These are phyloP conservation scores for Tolypocladium tundrense DNA, from an alignment of 2,329 filamentous ascomycete genomes.

Conservation along the genomic window DNA sequence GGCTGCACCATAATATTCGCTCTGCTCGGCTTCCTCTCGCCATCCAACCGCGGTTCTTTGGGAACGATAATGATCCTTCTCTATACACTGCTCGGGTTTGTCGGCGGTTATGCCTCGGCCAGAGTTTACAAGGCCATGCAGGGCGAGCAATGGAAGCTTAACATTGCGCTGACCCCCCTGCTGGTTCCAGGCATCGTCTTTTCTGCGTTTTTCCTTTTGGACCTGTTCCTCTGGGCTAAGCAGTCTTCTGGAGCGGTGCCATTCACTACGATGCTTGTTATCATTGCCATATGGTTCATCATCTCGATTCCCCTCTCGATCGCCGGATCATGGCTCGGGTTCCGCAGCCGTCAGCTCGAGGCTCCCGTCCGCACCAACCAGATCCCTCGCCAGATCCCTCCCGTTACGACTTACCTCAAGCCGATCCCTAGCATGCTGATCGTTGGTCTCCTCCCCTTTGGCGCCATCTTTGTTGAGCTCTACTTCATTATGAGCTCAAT, in stretches of 20 bases:
- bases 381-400: slow-evolving; percentile 93
- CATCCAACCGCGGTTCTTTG: slow-evolving; percentile 87
- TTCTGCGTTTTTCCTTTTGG: slow-evolving; percentile 78
- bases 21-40: slow-evolving; percentile 86
- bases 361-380: slow-evolving; percentile 91
- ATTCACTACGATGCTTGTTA: slow-evolving; percentile 91
- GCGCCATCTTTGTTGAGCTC: slow-evolving; percentile 93
- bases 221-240: slow-evolving; percentile 94
- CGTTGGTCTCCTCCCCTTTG: slow-evolving; percentile 87
- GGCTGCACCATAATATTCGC: slow-evolving; percentile 90
- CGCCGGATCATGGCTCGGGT: slow-evolving; percentile 85
- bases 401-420: slow-evolving; percentile 69
- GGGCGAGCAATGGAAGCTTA: slow-evolving; percentile 88
- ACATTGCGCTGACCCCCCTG: slow-evolving; percentile 79
- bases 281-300: slow-evolving; percentile 91
- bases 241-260: slow-evolving; percentile 88
- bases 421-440: slow-evolving; percentile 84
- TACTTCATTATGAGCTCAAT: slow-evolving; percentile 99
- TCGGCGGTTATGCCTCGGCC: slow-evolving; percentile 83
- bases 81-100: slow-evolving; percentile 85
- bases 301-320: slow-evolving; percentile 90
- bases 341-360: slow-evolving; percentile 62
- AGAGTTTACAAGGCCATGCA: slow-evolving; percentile 91
- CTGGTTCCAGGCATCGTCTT: slow-evolving; percentile 85
- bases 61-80: slow-evolving; percentile 88